Conservation (phyloP, 129 eudicot genomes). For the carrot (Daucus carota) region DH1_v3.0 NC_030383.2:2830001-2830500, state of each 20-base stretch:
- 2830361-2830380: conserved; percentile 65
- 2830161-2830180: too few species aligned
- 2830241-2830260: conserved; percentile 61
- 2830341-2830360: conserved; percentile 60
- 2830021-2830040: too few species aligned
- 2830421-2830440: background rate
- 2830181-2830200: too few species aligned
- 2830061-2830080: too few species aligned
- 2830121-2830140: too few species aligned
- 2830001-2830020: too few species aligned
- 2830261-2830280: conserved; percentile 87
- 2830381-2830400: too few species aligned
- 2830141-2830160: too few species aligned
- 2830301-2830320: conserved; percentile 72
- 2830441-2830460: conserved; percentile 45
- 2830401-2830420: background rate
- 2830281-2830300: conserved; percentile 79
- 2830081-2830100: too few species aligned
- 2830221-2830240: background rate
- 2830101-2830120: too few species aligned
- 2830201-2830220: background rate
- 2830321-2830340: conserved; percentile 60
- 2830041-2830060: too few species aligned
- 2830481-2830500: conserved; percentile 89
- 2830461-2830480: conserved; percentile 59